phyloP scores from a whole-genome alignment of 78 protist genomes.

The Dictyostelium brefeldianum region DNA sequence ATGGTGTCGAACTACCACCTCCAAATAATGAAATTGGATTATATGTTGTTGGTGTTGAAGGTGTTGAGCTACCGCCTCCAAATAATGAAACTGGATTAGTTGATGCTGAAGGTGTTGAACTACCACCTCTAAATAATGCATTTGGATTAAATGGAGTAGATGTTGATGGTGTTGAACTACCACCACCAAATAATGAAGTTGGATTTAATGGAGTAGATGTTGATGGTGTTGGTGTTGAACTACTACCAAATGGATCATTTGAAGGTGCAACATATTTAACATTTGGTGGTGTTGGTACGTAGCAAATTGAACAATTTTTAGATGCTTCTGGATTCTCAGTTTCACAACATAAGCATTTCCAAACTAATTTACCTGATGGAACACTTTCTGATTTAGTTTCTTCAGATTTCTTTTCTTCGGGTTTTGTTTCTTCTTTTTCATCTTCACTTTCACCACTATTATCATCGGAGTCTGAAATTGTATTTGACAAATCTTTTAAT shows the following conservation, averaged over 20 bases:
- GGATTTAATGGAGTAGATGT: not conserved
- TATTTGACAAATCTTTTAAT: not conserved
- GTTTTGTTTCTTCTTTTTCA: not conserved
- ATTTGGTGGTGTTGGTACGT: conserved; percentile 30
- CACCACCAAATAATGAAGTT: not conserved
- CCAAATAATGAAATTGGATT: not conserved
- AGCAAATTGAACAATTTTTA: conserved; percentile 26
- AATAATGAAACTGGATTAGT: not conserved
- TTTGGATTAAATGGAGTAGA: not conserved
- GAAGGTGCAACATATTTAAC: conserved; percentile 1
- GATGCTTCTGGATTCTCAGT: not conserved
- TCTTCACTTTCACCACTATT: not conserved
- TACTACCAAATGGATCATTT: not conserved
- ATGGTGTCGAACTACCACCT: too few relatives aligned
- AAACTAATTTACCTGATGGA: not conserved
- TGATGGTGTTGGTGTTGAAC: not conserved
- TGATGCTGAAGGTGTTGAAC: not conserved
- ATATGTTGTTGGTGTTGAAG: not conserved
- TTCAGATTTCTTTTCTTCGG: not conserved
- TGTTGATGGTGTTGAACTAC: not conserved
- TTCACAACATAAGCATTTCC: conserved; percentile 68
- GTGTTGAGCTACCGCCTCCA: not conserved
- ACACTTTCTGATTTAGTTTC: not conserved
- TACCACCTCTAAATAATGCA: not conserved
- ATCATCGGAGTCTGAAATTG: not conserved